Evolutionary conservation across 805 yeast genomes (phyloP), one percentile per base, ranked within the genome.

Genomic region (Priceomyces haplophilus): DNA sequence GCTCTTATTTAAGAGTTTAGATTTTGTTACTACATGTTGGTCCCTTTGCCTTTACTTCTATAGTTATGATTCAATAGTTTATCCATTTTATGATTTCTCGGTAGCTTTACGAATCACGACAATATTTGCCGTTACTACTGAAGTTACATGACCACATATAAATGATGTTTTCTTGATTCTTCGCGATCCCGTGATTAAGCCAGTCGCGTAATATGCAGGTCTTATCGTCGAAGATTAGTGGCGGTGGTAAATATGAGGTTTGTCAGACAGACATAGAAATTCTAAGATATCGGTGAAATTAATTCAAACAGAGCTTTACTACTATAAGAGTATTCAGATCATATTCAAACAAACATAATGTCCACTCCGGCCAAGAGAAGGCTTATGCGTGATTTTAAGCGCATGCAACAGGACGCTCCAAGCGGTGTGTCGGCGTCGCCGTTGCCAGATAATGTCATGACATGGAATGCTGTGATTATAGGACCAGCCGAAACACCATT

Each of bases 301-400:
- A 27, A 27, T 21, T 21, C 8, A 6, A 21, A 8, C 24, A 21
- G 17, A 7, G 15, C 17, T 32, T 13, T 32, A 16, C 12, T 32
- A 13, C 17, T 8, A 11, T 16, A 32, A 32, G 15, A n/a, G 19
- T 10, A 32, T 8, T 5, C 12, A 10, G 16, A 32, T 17, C 16
- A 32, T 16, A 13, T 17, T 8, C 13, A 19, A 6, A 34, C 4
- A 34, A 19, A 12, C 24, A 19, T 3, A 32, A 91, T 91, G 99
- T 90, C 98, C 6, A 93, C 99, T 6, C 93, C 97, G 12, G 99
- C 99, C n/a, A 82, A 96, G 64, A 85, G 97, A 80, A 82, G 99
- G 72, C 80, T 93, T 57, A 93, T 93, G 98, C 86, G 99, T 65
- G 99, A 93, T 68, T 88, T 93, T 69, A 90, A 81, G 83, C 83